A percentile compares a stretch with the other conserved stretches of the same genome.
These are phyloP conservation scores for Escovopsis sp. DNA, from an alignment of 2,329 filamentous ascomycete species.

Conservation along the genomic window DNA sequence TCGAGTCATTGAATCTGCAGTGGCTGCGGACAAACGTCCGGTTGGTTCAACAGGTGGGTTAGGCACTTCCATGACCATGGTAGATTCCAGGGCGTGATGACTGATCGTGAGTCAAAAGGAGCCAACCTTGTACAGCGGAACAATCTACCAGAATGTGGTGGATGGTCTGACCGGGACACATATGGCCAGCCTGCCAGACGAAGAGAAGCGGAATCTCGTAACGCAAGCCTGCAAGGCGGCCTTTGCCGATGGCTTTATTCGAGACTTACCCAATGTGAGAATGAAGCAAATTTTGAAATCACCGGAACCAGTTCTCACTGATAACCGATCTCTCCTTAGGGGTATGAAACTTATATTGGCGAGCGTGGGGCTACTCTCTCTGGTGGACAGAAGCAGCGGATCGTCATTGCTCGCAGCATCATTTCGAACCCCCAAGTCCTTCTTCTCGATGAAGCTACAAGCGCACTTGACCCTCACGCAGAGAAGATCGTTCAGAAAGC, in stretches of 20 bases:
- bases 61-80: not conserved
- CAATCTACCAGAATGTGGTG: constrained; percentile 36
- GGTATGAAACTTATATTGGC: constrained; percentile 48
- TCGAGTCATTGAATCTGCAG: constrained; percentile 30
- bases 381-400: constrained; percentile 51
- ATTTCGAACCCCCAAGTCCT: constrained; percentile 48
- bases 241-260: constrained; percentile 39
- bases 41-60: constrained; percentile 29
- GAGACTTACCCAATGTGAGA: constrained; percentile 25
- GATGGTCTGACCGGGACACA: constrained; percentile 29
- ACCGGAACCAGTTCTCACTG: not conserved
- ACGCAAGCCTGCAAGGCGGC: constrained; percentile 33
- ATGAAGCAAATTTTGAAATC: no score
- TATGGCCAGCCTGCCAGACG: constrained; percentile 21
- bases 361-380: constrained; percentile 51
- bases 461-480: constrained; percentile 33
- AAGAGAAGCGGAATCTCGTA: constrained; percentile 30
- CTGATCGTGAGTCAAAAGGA: constrained; percentile 20
- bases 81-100: not conserved
- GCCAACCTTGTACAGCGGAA: constrained; percentile 37
- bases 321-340: constrained; percentile 13
- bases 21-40: constrained; percentile 39
- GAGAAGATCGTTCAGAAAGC: constrained; percentile 40
- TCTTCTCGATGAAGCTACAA: constrained; percentile 56
- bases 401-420: constrained; percentile 53